Evolutionary conservation across 2,329 filamentous ascomycete species (phyloP).

Genomic region (Fusarium xyrophilum): DNA sequence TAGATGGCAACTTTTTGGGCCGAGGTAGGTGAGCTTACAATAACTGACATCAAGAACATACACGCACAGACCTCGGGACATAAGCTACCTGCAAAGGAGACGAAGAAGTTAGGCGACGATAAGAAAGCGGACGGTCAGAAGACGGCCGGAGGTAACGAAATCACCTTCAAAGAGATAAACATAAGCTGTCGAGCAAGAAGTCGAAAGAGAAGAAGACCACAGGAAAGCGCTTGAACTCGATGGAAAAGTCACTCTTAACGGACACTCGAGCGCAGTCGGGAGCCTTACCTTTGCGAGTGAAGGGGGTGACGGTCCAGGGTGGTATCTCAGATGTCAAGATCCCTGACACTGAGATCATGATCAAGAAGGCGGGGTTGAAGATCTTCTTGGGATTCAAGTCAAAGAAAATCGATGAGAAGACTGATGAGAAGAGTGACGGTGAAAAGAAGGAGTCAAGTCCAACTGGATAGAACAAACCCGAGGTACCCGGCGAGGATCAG

Average conservation of each 20-base stretch:
- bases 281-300: not conserved
- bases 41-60: not conserved
- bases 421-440: not conserved
- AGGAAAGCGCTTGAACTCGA: not conserved
- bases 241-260: not conserved
- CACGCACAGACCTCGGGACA: not conserved
- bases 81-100: fast-evolving
- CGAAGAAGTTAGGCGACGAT: not conserved
- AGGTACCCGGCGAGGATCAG: fast-evolving
- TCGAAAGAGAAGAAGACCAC: not conserved
- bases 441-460: not conserved
- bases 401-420: not conserved
- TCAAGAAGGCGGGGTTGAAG: not conserved
- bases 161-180: not conserved
- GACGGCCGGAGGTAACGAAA: not conserved
- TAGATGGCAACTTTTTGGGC: not conserved
- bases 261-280: not conserved
- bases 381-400: not conserved
- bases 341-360: not conserved
- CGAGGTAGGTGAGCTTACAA: not conserved
- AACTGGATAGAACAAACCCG: fast-evolving
- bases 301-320: not conserved
- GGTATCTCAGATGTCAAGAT: not conserved
- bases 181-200: not conserved
- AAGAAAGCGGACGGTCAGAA: not conserved